Evolutionary conservation across 208 protist genomes (phyloP).

Genomic region (Naegleria lovaniensis): DNA sequence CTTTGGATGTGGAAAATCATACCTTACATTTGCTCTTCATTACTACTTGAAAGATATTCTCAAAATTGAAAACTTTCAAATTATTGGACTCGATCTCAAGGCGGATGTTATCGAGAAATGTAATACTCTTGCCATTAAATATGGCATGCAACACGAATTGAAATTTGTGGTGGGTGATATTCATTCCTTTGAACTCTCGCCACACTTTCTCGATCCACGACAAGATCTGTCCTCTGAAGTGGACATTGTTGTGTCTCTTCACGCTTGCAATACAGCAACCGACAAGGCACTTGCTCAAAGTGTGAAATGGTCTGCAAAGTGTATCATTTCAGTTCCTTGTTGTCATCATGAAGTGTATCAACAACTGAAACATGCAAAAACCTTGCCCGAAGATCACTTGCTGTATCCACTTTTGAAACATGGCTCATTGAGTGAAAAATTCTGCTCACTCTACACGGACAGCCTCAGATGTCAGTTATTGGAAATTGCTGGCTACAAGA

Average conservation of each 20-base stretch:
- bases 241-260: background rate
- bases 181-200: background rate
- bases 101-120: background rate
- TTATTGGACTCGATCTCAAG: background rate
- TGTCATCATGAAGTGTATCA: background rate
- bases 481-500: background rate
- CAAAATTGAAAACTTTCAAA: background rate
- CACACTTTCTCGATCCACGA: background rate
- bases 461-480: background rate
- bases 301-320: too few relatives aligned
- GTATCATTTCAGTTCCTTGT: background rate
- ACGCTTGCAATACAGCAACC: conserved; percentile 15
- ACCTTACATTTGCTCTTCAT: background rate
- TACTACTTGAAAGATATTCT: background rate
- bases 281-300: background rate
- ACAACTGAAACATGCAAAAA: background rate
- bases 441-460: background rate
- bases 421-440: background rate
- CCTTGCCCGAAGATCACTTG: background rate
- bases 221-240: background rate
- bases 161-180: background rate
- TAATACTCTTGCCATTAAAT: background rate
- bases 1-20: conserved; percentile 11
- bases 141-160: background rate
- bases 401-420: background rate